Evolutionary conservation across 169 alveolate species (phyloP).

Genomic region (Cytauxzoon felis): DNA sequence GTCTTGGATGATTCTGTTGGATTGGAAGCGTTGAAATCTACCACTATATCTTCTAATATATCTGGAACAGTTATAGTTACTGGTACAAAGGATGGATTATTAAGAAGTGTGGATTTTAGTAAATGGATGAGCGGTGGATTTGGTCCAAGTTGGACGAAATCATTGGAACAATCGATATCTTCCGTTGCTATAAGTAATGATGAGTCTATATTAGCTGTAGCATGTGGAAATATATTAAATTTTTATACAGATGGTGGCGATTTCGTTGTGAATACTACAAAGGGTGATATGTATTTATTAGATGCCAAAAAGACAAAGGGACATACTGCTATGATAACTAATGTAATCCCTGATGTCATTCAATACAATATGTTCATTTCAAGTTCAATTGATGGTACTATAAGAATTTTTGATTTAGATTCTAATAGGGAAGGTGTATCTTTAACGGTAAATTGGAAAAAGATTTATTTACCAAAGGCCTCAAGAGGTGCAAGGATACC

Average conservation of each 20-base stretch:
- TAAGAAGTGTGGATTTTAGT: slow-evolving; percentile 45
- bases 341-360: slow-evolving; percentile 56
- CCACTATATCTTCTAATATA: slow-evolving; percentile 13
- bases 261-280: slow-evolving; percentile 56
- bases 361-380: slow-evolving; percentile 53
- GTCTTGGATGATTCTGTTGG: slow-evolving; percentile 50
- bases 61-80: slow-evolving; percentile 28
- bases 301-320: slow-evolving; percentile 71
- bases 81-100: slow-evolving; percentile 52
- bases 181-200: slow-evolving; percentile 38
- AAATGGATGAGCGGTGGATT: slow-evolving; percentile 65
- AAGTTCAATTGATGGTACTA: slow-evolving; percentile 71
- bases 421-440: slow-evolving; percentile 51
- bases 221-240: slow-evolving; percentile 32
- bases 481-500: slow-evolving; percentile 35
- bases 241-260: slow-evolving; percentile 64
- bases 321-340: slow-evolving; percentile 67
- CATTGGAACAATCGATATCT: slow-evolving; percentile 42
- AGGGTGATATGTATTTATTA: slow-evolving; percentile 73
- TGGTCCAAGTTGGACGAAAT: slow-evolving; percentile 48
- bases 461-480: slow-evolving; percentile 10
- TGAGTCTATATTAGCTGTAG: slow-evolving; percentile 49
- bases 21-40: slow-evolving; percentile 16
- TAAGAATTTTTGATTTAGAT: slow-evolving; percentile 60
- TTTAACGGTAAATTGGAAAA: slow-evolving; percentile 26